Conservation (phyloP, 2,329 filamentous ascomycete genomes). For the Xylariaceae sp. region DNA sequence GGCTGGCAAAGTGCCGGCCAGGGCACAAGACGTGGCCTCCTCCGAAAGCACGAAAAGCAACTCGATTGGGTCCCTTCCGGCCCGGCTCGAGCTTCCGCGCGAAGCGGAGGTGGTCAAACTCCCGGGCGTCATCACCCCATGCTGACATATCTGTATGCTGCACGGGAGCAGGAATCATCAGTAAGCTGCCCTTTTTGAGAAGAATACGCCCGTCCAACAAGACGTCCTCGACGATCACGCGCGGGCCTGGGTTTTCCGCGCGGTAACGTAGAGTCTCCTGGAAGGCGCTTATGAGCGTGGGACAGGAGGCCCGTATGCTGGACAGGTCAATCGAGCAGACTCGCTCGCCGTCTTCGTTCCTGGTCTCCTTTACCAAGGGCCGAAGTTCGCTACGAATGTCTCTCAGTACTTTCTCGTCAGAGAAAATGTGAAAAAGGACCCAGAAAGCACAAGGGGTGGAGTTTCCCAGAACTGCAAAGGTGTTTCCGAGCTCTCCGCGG, state of each 20-base stretch:
- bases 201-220: constrained; percentile 14
- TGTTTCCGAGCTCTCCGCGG: constrained; percentile 24
- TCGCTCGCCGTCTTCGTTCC: constrained; percentile 1
- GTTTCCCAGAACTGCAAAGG: constrained; percentile 23
- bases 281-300: constrained; percentile 25
- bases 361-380: constrained; percentile 9
- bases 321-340: constrained; percentile 21
- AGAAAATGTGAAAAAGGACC: constrained; percentile 13
- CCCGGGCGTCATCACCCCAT: constrained; percentile 5
- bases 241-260: constrained; percentile 17
- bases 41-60: neutral
- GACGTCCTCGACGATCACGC: constrained; percentile 24
- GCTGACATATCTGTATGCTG: too few species aligned
- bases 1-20: neutral
- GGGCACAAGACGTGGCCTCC: neutral
- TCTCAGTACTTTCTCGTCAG: constrained; percentile 13
- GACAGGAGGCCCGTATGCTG: constrained; percentile 20
- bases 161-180: constrained; percentile 9
- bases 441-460: constrained; percentile 14
- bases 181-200: constrained; percentile 19
- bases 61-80: neutral
- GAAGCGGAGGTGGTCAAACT: constrained; percentile 5
- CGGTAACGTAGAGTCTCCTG: constrained; percentile 26
- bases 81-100: neutral
- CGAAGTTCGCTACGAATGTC: constrained; percentile 21